These are phyloP conservation scores for Chaetothyriales sp. DNA, from an alignment of 2,329 filamentous ascomycete species.

Conservation along the genomic window DNA sequence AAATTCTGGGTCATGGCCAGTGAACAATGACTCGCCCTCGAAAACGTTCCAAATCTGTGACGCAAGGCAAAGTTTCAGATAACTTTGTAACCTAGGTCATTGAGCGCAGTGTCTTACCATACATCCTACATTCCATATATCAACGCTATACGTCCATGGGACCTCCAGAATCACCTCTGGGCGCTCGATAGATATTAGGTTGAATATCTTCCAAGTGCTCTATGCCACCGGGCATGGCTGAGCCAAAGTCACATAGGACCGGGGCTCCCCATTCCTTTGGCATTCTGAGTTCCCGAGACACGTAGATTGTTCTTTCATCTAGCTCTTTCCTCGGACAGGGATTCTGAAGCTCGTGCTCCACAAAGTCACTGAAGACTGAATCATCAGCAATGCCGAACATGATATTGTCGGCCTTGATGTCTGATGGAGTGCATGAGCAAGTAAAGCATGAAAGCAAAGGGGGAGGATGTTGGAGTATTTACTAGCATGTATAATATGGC, in stretches of 20 bases:
- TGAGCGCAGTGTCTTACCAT: conserved; percentile 29
- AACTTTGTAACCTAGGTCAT: conserved; percentile 2
- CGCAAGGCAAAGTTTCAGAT: conserved; percentile 2
- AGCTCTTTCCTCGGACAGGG: conserved; percentile 32
- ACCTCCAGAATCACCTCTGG: conserved; percentile 35
- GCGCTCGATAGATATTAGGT: conserved; percentile 25
- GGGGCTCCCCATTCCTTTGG: conserved; percentile 23
- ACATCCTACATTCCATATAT: conserved; percentile 41
- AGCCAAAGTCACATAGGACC: conserved; percentile 39
- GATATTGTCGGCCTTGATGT: conserved; percentile 37
- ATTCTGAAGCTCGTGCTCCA: conserved; percentile 27
- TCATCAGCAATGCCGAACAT: conserved; percentile 32
- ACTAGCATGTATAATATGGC: conserved; percentile 36
- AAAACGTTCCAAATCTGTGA: conserved; percentile 38
- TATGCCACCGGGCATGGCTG: conserved; percentile 26
- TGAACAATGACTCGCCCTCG: conserved; percentile 34
- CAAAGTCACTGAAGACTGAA: conserved; percentile 28
- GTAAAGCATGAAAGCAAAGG: conserved; percentile 6
- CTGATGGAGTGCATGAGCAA: conserved; percentile 15
- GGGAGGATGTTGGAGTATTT: conserved; percentile 7
- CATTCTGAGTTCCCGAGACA: conserved; percentile 24
- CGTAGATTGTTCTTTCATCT: conserved; percentile 29
- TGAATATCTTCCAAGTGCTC: conserved; percentile 23
- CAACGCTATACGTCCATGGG: conserved; percentile 35
- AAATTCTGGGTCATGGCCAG: conserved; percentile 26